These are phyloP conservation scores for Plicaturopsis crispa DNA, from an alignment of 768 basidiomycete species.

Conservation along the genomic window DNA sequence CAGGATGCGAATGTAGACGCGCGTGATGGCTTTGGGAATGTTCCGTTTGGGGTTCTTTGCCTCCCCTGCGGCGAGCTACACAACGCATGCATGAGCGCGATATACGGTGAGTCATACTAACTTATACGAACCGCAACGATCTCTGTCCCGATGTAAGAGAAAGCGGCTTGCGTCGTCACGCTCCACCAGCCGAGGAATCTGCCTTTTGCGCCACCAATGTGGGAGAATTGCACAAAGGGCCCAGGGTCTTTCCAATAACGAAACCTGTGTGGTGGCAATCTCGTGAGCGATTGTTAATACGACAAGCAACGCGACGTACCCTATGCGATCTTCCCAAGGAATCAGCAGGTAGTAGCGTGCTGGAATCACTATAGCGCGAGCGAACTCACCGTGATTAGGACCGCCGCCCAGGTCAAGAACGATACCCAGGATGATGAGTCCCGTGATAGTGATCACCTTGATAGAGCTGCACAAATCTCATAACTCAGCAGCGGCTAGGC, in stretches of 20 bases:
- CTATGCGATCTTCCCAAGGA: slow-evolving; percentile 78
- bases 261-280: slow-evolving; percentile 34
- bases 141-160: slow-evolving; percentile 91
- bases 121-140: slow-evolving; percentile 71
- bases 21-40: slow-evolving; percentile 59
- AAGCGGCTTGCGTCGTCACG: slow-evolving; percentile 81
- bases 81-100: too few species aligned
- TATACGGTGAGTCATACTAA: neutral
- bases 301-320: too few species aligned
- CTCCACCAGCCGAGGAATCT: slow-evolving; percentile 55
- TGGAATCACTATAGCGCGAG: too few species aligned
- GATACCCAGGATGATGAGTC: slow-evolving; percentile 60
- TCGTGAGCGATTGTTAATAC: neutral
- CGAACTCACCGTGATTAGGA: too few species aligned
- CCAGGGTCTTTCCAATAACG: slow-evolving; percentile 87
- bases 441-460: slow-evolving; percentile 82
- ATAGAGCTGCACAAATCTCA: slow-evolving; percentile 45
- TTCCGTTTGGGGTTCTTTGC: slow-evolving; percentile 87
- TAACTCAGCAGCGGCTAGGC: neutral
- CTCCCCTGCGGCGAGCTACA: slow-evolving; percentile 80
- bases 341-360: too few species aligned
- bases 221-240: slow-evolving; percentile 68
- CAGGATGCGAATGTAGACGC: slow-evolving; percentile 46
- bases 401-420: slow-evolving; percentile 85
- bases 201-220: slow-evolving; percentile 61